Evolutionary conservation across 371 early-diverging fungal genomes (phyloP).

Genomic region (Modicella reniformis): DNA sequence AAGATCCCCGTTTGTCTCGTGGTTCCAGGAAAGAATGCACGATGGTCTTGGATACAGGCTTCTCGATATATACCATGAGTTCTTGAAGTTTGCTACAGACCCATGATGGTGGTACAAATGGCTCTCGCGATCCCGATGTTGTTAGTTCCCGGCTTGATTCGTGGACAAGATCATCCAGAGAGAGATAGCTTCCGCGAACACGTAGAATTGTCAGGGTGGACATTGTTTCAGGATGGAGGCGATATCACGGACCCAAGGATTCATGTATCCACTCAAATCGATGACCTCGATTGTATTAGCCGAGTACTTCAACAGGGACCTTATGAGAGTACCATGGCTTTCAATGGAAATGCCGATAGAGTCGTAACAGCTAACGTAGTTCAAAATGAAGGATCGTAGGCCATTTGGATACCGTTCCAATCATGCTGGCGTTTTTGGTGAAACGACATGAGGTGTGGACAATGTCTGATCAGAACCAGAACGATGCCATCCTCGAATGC

Average conservation of each 20-base stretch:
- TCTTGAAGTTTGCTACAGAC: too few species aligned
- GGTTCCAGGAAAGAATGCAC: too few species aligned
- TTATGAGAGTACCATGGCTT: neutral
- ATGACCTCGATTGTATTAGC: neutral
- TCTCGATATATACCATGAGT: too few species aligned
- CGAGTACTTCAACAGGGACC: neutral
- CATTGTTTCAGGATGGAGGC: neutral
- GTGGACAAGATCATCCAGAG: neutral
- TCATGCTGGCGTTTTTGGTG: too few species aligned
- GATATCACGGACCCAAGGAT: neutral
- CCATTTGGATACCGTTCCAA: neutral
- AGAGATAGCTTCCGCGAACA: neutral
- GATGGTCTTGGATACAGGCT: too few species aligned
- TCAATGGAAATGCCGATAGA: too few species aligned
- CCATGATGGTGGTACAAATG: too few species aligned
- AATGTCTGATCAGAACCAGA: neutral
- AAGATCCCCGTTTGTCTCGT: too few species aligned
- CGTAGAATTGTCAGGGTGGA: neutral
- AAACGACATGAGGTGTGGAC: constrained; percentile 6
- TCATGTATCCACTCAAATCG: neutral
- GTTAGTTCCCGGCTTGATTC: neutral
- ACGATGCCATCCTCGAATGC: too few species aligned
- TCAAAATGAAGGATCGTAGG: neutral
- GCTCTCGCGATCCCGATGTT: neutral
- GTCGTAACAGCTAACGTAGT: too few species aligned